These are phyloP conservation scores for Alternaria rosae DNA, from an alignment of 2,329 filamentous ascomycete genomes.

Conservation along the genomic window DNA sequence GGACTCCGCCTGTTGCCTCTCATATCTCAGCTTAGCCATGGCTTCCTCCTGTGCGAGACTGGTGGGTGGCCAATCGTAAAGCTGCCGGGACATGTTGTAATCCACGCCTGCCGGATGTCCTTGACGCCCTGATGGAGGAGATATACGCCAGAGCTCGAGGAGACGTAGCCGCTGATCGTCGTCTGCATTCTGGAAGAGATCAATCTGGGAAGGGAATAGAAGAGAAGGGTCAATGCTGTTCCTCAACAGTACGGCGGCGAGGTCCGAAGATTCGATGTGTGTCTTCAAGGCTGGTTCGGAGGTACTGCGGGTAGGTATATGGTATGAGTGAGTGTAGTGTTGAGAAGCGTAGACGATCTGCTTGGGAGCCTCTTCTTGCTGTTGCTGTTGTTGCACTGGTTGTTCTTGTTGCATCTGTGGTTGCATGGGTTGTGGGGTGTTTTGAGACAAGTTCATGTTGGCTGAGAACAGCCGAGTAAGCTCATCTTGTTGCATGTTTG, in stretches of 20 bases:
- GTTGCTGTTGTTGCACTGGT: slow-evolving; percentile 15
- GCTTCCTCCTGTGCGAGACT: slow-evolving; percentile 63
- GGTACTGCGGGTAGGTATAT: slow-evolving; percentile 57
- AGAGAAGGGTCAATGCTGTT: slow-evolving; percentile 74
- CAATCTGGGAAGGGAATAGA: slow-evolving; percentile 76
- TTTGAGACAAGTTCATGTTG: slow-evolving; percentile 69
- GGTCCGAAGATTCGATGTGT: slow-evolving; percentile 46
- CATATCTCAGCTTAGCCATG: slow-evolving; percentile 66
- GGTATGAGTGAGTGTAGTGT: slow-evolving; percentile 84
- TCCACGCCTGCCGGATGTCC: slow-evolving; percentile 49
- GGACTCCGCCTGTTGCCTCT: slow-evolving; percentile 51
- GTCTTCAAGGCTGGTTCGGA: slow-evolving; percentile 42
- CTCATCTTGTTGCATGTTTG: slow-evolving; percentile 75
- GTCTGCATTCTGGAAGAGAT: slow-evolving; percentile 79
- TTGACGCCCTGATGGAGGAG: slow-evolving; percentile 64
- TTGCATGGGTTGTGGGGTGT: slow-evolving; percentile 56
- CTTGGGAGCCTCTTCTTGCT: slow-evolving; percentile 40
- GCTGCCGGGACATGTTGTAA: slow-evolving; percentile 53
- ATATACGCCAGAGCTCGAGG: slow-evolving; percentile 85
- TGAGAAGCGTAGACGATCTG: slow-evolving; percentile 77
- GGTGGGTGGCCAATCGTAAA: slow-evolving; percentile 63
- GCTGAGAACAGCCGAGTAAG: slow-evolving; percentile 80
- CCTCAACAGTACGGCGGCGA: slow-evolving; percentile 67
- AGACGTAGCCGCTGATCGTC: slow-evolving; percentile 75
- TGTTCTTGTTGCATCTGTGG: slow-evolving; percentile 17